Conservation (phyloP, 257 asterid genomes). For the Lithospermum erythrorhizon region DNA sequence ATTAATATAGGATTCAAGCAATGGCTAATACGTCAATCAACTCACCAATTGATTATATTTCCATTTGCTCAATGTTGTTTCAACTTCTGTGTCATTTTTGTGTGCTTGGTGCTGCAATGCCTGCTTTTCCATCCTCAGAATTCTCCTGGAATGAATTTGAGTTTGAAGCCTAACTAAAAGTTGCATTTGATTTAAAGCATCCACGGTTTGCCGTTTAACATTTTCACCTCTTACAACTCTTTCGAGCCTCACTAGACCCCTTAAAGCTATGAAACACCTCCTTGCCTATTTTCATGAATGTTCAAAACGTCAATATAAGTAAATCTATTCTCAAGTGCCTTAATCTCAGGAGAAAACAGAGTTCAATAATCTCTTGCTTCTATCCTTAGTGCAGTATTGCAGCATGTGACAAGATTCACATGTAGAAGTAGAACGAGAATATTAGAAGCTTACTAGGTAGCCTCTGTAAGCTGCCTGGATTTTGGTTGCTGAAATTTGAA, state of each 20-base stretch:
- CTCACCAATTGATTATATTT: slow-evolving; percentile 42
- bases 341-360: too few relatives aligned
- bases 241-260: slow-evolving; percentile 91
- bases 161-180: slow-evolving; percentile 77
- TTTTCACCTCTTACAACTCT: slow-evolving; percentile 70
- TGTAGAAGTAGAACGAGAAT: slow-evolving; percentile 1
- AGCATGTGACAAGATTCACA: slow-evolving; percentile 7
- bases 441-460: slow-evolving; percentile 48
- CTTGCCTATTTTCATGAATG: slow-evolving; percentile 42
- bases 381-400: neutral
- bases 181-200: slow-evolving; percentile 93
- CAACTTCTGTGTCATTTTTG: slow-evolving; percentile 42
- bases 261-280: slow-evolving; percentile 66
- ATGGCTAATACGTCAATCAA: neutral
- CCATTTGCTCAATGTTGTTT: slow-evolving; percentile 60
- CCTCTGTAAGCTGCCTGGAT: slow-evolving; percentile 85
- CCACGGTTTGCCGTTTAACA: slow-evolving; percentile 63
- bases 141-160: slow-evolving; percentile 75
- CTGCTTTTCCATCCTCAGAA: slow-evolving; percentile 73
- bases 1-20: neutral
- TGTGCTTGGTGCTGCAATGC: slow-evolving; percentile 32
- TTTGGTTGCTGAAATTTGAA: slow-evolving; percentile 53
- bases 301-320: neutral
- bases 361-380: too few relatives aligned
- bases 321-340: too few relatives aligned